Percentiles rank a stretch among this genome's conserved stretches.
These are phyloP conservation scores for Chenopodium quinoa DNA, from an alignment of 148 eudicot species.

Conservation along the genomic window DNA sequence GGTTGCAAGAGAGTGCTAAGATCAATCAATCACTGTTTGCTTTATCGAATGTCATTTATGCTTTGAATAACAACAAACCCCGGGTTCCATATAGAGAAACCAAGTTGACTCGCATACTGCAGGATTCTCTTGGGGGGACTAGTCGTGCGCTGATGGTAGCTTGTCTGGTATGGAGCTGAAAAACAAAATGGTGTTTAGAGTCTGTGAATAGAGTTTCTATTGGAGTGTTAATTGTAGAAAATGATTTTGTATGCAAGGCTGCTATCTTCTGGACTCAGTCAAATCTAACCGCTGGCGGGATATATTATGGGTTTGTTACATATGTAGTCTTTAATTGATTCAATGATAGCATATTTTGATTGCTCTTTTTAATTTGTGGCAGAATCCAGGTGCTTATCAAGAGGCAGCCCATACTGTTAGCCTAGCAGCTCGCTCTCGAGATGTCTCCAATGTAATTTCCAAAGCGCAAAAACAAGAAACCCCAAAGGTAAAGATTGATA, in stretches of 20 bases:
- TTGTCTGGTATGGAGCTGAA: constrained; percentile 59
- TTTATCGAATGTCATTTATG: constrained; percentile 84
- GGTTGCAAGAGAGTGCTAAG: constrained; percentile 89
- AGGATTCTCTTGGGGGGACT: constrained; percentile 94
- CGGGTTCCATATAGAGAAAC: constrained; percentile 89
- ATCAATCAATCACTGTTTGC: constrained; percentile 88
- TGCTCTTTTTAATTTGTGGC: constrained; percentile 11
- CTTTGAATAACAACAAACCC: constrained; percentile 66
- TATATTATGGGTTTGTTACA: not conserved
- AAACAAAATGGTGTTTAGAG: not conserved
- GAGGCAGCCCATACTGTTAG: constrained; percentile 86
- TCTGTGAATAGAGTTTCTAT: not conserved
- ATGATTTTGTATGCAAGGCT: not conserved
- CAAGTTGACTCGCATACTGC: constrained; percentile 92
- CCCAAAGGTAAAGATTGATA: constrained; percentile 62
- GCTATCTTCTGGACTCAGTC: not conserved
- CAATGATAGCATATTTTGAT: not conserved
- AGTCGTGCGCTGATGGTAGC: constrained; percentile 89
- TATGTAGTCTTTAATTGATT: not conserved
- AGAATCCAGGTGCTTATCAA: constrained; percentile 91
- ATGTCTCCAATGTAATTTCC: constrained; percentile 55
- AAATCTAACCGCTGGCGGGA: not conserved
- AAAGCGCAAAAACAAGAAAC: constrained; percentile 54
- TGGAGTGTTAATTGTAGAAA: not conserved
- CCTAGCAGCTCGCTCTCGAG: constrained; percentile 91